Conservation (phyloP, 176 grass and related monocot species). For the Thinopyrum elongatum region DNA sequence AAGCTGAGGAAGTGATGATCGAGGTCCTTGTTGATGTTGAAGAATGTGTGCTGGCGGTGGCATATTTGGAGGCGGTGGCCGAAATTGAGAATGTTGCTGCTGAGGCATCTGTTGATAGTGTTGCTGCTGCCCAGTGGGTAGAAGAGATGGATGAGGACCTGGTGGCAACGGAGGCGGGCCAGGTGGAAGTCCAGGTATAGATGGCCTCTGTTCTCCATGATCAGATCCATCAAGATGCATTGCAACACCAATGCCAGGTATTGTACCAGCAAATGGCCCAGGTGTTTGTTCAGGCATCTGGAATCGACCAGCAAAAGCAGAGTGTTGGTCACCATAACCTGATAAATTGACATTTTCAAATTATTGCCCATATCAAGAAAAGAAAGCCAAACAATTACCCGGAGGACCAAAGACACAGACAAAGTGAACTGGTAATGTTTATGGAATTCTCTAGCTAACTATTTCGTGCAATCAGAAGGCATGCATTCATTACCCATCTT, state of each 20-base stretch:
- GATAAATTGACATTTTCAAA: constrained; percentile 20
- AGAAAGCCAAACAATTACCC: background rate
- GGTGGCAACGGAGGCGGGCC: constrained; percentile 88
- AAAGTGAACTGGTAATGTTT: background rate
- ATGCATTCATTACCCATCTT: background rate
- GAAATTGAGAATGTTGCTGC: constrained; percentile 74
- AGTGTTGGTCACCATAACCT: constrained; percentile 93
- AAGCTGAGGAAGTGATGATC: constrained; percentile 52
- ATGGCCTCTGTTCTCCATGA: constrained; percentile 60
- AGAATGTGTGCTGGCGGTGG: constrained; percentile 70
- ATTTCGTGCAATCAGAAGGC: background rate
- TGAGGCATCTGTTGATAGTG: constrained; percentile 73
- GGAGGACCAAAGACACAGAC: background rate
- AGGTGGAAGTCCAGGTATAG: constrained; percentile 68
- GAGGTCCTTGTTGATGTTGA: constrained; percentile 71
- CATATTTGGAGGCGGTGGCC: constrained; percentile 69
- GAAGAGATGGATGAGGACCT: constrained; percentile 94
- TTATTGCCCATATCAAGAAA: background rate
- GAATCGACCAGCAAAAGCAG: constrained; percentile 58
- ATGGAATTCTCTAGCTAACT: constrained; percentile 10
- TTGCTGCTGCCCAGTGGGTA: constrained; percentile 75
- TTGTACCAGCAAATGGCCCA: constrained; percentile 73
- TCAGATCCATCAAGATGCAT: constrained; percentile 84
- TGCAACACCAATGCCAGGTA: constrained; percentile 82
- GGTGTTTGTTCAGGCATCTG: constrained; percentile 63